These are phyloP conservation scores for Acer negundo DNA, from an alignment of 345 rosid species.

Conservation along the genomic window DNA sequence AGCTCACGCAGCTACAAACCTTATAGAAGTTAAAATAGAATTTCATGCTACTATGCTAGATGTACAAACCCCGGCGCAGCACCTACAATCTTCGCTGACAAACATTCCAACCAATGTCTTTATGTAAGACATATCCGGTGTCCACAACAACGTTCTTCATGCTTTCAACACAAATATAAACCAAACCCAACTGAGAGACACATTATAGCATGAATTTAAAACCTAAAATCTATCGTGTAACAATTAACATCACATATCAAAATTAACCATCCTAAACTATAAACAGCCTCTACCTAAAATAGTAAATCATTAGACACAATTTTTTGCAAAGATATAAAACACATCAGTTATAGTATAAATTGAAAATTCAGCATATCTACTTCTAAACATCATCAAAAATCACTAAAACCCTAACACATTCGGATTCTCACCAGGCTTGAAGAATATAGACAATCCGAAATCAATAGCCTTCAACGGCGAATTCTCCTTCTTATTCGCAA, in stretches of 20 bases:
- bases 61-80: not conserved
- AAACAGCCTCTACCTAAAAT: not conserved
- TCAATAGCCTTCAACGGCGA: constrained; percentile 98
- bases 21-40: not conserved
- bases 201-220: not conserved
- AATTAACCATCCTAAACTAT: not conserved
- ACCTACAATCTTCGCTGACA: not conserved
- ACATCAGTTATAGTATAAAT: not conserved
- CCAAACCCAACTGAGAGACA: constrained; percentile 6
- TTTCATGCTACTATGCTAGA: not conserved
- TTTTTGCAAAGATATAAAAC: not conserved
- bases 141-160: not conserved
- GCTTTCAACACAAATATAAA: not conserved
- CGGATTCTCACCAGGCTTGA: constrained; percentile 78
- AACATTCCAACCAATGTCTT: not conserved
- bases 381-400: not conserved
- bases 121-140: not conserved
- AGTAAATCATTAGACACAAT: not conserved
- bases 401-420: not conserved
- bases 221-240: not conserved
- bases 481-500: constrained; percentile 98
- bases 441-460: constrained; percentile 97
- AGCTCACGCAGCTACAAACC: not conserved
- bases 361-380: not conserved
- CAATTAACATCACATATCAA: not conserved